phyloP scores from a whole-genome alignment of 257 asterid species.

The Osmanthus fragrans region DNA sequence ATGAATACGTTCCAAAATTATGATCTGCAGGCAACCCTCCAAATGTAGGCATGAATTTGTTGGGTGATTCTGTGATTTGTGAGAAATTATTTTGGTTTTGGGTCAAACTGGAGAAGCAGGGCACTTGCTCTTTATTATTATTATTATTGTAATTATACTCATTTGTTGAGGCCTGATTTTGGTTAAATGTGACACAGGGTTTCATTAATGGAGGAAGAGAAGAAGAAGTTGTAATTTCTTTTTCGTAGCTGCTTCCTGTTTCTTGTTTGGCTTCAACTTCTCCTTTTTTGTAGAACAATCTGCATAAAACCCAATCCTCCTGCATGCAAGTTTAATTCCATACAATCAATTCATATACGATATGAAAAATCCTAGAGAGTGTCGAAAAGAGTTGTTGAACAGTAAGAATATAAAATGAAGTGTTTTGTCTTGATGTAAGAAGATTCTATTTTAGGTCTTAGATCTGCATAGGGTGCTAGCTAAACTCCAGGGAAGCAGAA shows the following conservation, averaged over 20 bases:
- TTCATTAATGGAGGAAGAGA: slow-evolving; percentile 52
- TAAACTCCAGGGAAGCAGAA: slow-evolving; percentile 22
- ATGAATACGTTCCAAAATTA: slow-evolving; percentile 16
- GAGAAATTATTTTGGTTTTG: slow-evolving; percentile 29
- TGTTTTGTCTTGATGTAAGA: slow-evolving; percentile 19
- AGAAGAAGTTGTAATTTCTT: background rate
- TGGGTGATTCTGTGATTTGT: background rate
- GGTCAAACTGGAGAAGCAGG: slow-evolving; percentile 89
- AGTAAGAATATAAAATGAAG: too few relatives aligned
- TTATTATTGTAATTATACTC: background rate
- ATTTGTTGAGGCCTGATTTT: slow-evolving; percentile 18
- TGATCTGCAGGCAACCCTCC: slow-evolving; percentile 22
- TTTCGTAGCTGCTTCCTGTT: slow-evolving; percentile 18
- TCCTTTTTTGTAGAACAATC: slow-evolving; percentile 66
- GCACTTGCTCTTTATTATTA: slow-evolving; percentile 62
- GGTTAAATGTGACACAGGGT: slow-evolving; percentile 40
- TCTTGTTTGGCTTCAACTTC: slow-evolving; percentile 39
- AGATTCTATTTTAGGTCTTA: slow-evolving; percentile 18
- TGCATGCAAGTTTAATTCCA: slow-evolving; percentile 24
- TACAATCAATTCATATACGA: background rate
- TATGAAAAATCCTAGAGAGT: background rate
- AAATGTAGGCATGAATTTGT: slow-evolving; percentile 17
- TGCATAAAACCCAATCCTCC: slow-evolving; percentile 94
- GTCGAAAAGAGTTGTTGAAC: too few relatives aligned
- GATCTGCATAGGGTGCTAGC: background rate